Conservation (phyloP, 345 rosid species). For the Sonneratia caseolaris region DNA sequence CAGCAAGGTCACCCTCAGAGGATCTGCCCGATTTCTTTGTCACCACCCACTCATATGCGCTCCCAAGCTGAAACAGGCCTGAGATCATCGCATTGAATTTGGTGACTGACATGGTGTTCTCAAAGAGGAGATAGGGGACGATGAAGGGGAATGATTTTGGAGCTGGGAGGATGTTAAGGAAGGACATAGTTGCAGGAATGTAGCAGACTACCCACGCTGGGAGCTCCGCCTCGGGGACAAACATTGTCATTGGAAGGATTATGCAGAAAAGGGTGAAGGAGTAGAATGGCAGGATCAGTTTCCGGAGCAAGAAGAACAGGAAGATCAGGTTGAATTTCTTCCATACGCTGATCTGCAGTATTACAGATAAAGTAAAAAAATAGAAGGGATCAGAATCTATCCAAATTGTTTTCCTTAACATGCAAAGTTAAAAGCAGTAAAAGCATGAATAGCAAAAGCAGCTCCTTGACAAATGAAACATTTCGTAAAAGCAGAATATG, state of each 20-base stretch:
- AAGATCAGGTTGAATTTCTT: constrained; percentile 49
- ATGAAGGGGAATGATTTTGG: constrained; percentile 45
- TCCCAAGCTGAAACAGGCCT: constrained; percentile 46
- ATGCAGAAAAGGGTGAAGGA: constrained; percentile 52
- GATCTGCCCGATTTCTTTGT: constrained; percentile 51
- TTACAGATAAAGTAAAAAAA: neutral
- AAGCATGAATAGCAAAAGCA: neutral
- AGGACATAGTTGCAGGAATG: constrained; percentile 50
- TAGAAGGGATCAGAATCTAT: neutral
- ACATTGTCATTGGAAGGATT: constrained; percentile 52
- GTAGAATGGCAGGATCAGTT: constrained; percentile 42
- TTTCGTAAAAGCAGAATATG: neutral
- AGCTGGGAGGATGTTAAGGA: constrained; percentile 47
- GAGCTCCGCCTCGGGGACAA: constrained; percentile 44
- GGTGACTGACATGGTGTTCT: constrained; percentile 52
- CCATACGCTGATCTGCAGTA: constrained; percentile 32
- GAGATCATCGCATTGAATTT: constrained; percentile 52
- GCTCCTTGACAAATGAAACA: neutral
- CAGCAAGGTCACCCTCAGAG: constrained; percentile 40
- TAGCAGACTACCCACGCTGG: constrained; percentile 52
- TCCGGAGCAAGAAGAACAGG: constrained; percentile 45
- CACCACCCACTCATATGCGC: constrained; percentile 52
- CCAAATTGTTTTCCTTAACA: neutral
- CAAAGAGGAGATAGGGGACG: constrained; percentile 46
- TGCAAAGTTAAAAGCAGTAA: too few relatives aligned